Base-by-base conservation (phyloP, 306 rosid species). In the Vigna nakashimae region DNA sequence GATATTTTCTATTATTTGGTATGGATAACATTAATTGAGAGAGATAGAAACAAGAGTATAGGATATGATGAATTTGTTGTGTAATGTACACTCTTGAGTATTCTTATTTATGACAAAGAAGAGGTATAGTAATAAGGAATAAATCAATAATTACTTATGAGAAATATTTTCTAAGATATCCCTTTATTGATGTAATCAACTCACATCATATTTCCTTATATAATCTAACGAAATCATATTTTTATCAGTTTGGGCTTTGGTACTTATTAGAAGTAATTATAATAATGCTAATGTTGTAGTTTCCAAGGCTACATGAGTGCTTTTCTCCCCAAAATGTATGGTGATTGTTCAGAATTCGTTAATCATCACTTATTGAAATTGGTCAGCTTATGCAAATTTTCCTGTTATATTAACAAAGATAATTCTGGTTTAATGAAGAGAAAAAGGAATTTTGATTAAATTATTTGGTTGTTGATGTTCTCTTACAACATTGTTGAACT, bases 401-500 rank as follows among this genome's bases (percentile, higher is more conserved):
- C 72, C 24, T 34, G 9, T 9, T 59, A 42, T 59, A 20, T 14
- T 57, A 50, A 40, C 22, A 43, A 43, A 43, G 69, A 56, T 5
- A 34, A 34, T 65, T 59, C 2, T 52, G 65, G 30, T 57, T 79
- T 28, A 11, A 4, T 79, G 22, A 43, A 26, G 49, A 13, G 9
- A 34, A 58, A 12, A 22, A 20, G 56, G 22, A 30, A 65, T 71
- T 34, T 67, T 18, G 50, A 78, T 71, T 75, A 34, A 56, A 24
- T 69, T 17, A 32, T 65, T 69, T 62, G 10, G 75, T 57, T 78
- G 80, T 26, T 79, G 59, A 75, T 80, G 50, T 78, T 26, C 62
- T 46, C 60, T 82, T 63, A 75, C 73, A 49, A 40, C 77, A 73
- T 43, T n/a, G 20, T 80, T 73, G 77, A 80, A 80, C 74, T 75